Evolutionary conservation across 164 flowering plant genomes (phyloP).

Genomic region (Aristolochia fimbriata): DNA sequence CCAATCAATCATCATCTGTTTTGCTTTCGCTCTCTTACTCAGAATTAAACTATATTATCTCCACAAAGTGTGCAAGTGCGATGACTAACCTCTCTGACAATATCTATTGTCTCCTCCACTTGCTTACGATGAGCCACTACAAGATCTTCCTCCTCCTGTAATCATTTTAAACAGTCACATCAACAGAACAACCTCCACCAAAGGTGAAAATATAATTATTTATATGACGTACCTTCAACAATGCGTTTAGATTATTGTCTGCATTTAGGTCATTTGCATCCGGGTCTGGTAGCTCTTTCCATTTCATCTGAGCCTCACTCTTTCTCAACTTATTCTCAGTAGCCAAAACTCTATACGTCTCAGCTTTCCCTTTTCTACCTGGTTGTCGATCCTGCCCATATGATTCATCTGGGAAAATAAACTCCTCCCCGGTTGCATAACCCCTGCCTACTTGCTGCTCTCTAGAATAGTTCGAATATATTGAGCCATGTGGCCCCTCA

Average conservation of each 20-base stretch:
- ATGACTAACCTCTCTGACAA: constrained; percentile 75
- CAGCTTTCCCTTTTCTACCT: constrained; percentile 30
- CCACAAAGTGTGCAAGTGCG: no score
- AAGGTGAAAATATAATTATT: constrained; percentile 5
- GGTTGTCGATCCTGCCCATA: constrained; percentile 37
- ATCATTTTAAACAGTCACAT: background rate
- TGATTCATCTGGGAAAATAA: constrained; percentile 25
- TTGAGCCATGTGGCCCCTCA: constrained; percentile 23
- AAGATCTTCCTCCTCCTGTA: constrained; percentile 91
- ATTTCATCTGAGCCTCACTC: constrained; percentile 24
- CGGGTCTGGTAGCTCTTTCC: constrained; percentile 24
- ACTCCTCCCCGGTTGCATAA: constrained; percentile 23
- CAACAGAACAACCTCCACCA: background rate
- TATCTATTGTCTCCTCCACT: constrained; percentile 96
- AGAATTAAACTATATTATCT: no score
- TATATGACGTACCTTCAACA: constrained; percentile 51
- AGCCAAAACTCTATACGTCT: constrained; percentile 15
- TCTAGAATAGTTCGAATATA: constrained; percentile 22
- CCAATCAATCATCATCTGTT: no score
- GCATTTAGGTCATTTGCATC: constrained; percentile 24
- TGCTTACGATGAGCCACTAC: constrained; percentile 91
- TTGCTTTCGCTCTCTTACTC: no score
- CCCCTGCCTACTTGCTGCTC: constrained; percentile 22
- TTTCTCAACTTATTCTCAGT: constrained; percentile 32
- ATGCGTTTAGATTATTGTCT: constrained; percentile 55